Evolutionary conservation across 805 yeast genomes (phyloP).

Genomic region (Metschnikowia santaceciliae): DNA sequence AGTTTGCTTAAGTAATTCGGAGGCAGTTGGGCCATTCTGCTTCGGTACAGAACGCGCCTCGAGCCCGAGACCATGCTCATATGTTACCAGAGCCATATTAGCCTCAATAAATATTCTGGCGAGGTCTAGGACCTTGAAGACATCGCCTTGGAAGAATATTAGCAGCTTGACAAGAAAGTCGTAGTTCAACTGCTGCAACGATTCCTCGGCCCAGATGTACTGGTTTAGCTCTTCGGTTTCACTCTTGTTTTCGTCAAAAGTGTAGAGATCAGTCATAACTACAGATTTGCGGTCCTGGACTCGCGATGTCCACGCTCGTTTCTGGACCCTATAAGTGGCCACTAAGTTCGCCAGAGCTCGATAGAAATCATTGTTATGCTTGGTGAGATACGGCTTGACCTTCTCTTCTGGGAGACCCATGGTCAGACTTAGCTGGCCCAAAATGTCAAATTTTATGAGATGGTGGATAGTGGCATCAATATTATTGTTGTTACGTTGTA

Average conservation of each 20-base stretch:
- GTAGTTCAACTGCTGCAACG: constrained; percentile 33
- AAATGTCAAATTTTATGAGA: constrained; percentile 9
- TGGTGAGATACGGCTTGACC: constrained; percentile 19
- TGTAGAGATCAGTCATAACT: constrained; percentile 5
- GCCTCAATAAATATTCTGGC: constrained; percentile 32
- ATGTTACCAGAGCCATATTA: constrained; percentile 25
- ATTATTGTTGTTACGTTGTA: constrained; percentile 28
- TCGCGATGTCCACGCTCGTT: constrained; percentile 9
- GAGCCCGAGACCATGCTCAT: constrained; percentile 10
- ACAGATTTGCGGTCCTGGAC: constrained; percentile 7
- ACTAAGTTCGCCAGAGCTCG: constrained; percentile 38
- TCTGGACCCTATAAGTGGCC: constrained; percentile 9
- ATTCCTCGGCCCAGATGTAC: constrained; percentile 21
- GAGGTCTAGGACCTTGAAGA: constrained; percentile 32
- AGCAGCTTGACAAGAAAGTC: constrained; percentile 38
- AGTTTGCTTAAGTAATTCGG: constrained; percentile 1
- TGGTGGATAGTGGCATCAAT: constrained; percentile 24
- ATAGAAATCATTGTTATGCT: constrained; percentile 23
- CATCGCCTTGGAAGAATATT: constrained; percentile 43
- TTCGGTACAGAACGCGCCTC: not conserved
- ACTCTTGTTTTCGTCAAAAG: constrained; percentile 21
- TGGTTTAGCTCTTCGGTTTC: constrained; percentile 9
- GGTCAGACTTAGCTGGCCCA: constrained; percentile 2
- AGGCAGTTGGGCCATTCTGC: not conserved
- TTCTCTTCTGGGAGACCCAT: constrained; percentile 5